A percentile compares a stretch with the other conserved stretches of the same genome.
phyloP scores from a whole-genome alignment of 2,329 filamentous ascomycete genomes.

The Bipolaris zeicola region DNA sequence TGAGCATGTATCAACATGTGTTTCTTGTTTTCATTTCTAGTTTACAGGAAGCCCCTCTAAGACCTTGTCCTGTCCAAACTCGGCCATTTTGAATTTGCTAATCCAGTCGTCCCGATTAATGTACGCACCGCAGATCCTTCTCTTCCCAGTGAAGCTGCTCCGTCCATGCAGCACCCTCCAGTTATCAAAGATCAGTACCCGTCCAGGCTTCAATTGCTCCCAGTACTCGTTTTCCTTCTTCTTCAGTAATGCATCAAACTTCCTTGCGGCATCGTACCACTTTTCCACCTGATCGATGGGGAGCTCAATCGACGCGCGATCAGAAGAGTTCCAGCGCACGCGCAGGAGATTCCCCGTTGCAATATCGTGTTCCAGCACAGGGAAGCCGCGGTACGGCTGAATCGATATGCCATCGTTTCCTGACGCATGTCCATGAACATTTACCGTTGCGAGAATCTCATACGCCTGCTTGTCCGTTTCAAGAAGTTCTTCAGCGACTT shows the following conservation, averaged over 20 bases:
- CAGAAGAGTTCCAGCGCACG: constrained; percentile 92
- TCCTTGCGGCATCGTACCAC: constrained; percentile 83
- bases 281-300: constrained; percentile 57
- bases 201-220: constrained; percentile 81
- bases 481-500: constrained; percentile 67
- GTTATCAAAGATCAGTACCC: constrained; percentile 90
- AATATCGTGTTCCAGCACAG: constrained; percentile 70
- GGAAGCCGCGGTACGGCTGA: constrained; percentile 70
- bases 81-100: constrained; percentile 30
- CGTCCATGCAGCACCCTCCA: constrained; percentile 93
- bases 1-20: constrained; percentile 38
- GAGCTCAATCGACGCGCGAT: constrained; percentile 71
- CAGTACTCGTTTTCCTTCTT: constrained; percentile 72
- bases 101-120: constrained; percentile 38
- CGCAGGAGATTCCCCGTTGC: constrained; percentile 59
- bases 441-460: constrained; percentile 59
- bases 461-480: constrained; percentile 63
- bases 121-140: constrained; percentile 90
- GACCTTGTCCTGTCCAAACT: constrained; percentile 20
- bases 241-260: constrained; percentile 73
- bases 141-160: constrained; percentile 78
- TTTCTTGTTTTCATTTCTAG: constrained; percentile 16
- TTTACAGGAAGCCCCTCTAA: constrained; percentile 7
- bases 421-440: constrained; percentile 79
- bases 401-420: constrained; percentile 86